phyloP scores from a whole-genome alignment of 1,284 basidiomycete species.

The Sutorius eximius region DNA sequence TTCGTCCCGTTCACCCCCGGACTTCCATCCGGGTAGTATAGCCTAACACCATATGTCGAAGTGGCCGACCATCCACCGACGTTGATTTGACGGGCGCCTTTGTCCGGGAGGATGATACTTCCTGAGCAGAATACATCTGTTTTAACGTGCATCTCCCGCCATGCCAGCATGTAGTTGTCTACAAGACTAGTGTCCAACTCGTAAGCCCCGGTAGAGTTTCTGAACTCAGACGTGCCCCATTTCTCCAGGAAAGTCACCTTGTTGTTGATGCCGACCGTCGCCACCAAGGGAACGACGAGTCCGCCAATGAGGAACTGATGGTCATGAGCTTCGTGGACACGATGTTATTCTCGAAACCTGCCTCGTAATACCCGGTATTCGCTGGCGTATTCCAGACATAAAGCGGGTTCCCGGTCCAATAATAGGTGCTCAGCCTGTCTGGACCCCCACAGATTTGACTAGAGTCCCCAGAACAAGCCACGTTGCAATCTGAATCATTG shows the following conservation, averaged over 20 bases:
- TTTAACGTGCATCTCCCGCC: too few relatives aligned
- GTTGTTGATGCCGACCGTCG: slow-evolving; percentile 73
- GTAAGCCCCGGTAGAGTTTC: slow-evolving; percentile 73
- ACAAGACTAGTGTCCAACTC: slow-evolving; percentile 63
- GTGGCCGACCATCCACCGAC: too few relatives aligned
- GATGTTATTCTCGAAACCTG: slow-evolving; percentile 28
- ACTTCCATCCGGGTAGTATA: too few relatives aligned
- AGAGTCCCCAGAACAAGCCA: slow-evolving; percentile 67
- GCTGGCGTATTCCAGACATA: slow-evolving; percentile 62
- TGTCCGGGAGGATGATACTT: too few relatives aligned
- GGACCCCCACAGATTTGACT: slow-evolving; percentile 63
- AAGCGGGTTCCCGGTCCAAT: slow-evolving; percentile 54
- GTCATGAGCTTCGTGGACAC: background rate
- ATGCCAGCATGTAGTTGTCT: too few relatives aligned
- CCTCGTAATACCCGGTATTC: slow-evolving; percentile 68
- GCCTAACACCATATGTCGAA: too few relatives aligned
- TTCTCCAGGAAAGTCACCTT: slow-evolving; percentile 80
- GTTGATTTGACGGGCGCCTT: too few relatives aligned
- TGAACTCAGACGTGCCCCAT: slow-evolving; percentile 47
- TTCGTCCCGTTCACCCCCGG: too few relatives aligned
- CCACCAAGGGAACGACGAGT: slow-evolving; percentile 67
- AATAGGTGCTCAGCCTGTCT: slow-evolving; percentile 51
- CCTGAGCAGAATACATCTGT: too few relatives aligned
- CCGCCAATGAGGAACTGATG: slow-evolving; percentile 59
- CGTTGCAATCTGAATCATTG: slow-evolving; percentile 51